Percentiles rank a stretch among this genome's conserved stretches.
Evolutionary conservation across 1,284 basidiomycete species (phyloP).

Genomic region (Entoloma clypeatum): DNA sequence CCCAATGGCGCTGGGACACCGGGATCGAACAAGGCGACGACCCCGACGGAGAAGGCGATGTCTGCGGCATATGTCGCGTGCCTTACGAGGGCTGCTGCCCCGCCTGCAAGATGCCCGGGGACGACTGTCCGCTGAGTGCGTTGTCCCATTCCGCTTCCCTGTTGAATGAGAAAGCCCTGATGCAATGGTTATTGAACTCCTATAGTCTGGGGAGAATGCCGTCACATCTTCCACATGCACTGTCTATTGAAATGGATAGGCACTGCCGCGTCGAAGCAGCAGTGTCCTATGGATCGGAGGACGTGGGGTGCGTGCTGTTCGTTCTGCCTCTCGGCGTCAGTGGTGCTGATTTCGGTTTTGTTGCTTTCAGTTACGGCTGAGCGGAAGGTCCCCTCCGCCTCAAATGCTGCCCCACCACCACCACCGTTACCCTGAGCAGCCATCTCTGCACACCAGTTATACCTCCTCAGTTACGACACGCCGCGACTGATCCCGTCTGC

Average conservation of each 20-base stretch:
- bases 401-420: neutral
- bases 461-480: slow-evolving; percentile 9
- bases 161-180: neutral
- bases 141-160: slow-evolving; percentile 20
- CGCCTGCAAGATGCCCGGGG: slow-evolving; percentile 91
- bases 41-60: slow-evolving; percentile 74
- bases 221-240: slow-evolving; percentile 94
- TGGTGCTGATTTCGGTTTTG: slow-evolving; percentile 2
- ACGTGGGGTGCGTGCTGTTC: slow-evolving; percentile 71
- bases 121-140: slow-evolving; percentile 92
- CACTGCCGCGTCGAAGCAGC: slow-evolving; percentile 81
- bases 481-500: neutral
- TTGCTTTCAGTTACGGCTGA: slow-evolving; percentile 21
- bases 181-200: slow-evolving; percentile 8
- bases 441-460: no score
- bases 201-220: slow-evolving; percentile 93
- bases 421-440: no score
- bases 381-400: slow-evolving; percentile 23
- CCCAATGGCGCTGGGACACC: slow-evolving; percentile 85
- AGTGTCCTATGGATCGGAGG: slow-evolving; percentile 92
- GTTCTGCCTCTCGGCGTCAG: neutral
- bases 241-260: slow-evolving; percentile 93
- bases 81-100: slow-evolving; percentile 93
- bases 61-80: slow-evolving; percentile 92
- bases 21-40: slow-evolving; percentile 54